phyloP scores from a whole-genome alignment of 208 protist species.

The Leishmania braziliensis region DNA sequence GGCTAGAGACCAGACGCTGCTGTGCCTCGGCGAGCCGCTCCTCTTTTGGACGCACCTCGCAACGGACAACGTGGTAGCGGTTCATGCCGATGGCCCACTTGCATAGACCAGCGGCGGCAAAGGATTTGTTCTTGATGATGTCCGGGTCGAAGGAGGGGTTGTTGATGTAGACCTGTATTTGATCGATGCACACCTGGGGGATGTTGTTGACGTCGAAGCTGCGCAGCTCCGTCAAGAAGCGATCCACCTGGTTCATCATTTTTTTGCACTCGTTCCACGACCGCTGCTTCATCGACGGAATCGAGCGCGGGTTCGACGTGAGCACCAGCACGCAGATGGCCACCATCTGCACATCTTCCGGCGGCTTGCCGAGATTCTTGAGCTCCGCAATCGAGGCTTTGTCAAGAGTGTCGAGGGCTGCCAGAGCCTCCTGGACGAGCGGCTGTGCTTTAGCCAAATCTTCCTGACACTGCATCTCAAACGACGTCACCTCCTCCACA shows the following conservation, averaged over 20 bases:
- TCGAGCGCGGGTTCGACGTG: conserved; percentile 89
- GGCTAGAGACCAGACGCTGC: conserved; percentile 87
- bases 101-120: conserved; percentile 97
- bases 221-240: conserved; percentile 94
- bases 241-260: conserved; percentile 96
- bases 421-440: conserved; percentile 93
- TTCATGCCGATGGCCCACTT: conserved; percentile 97
- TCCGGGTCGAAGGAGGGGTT: conserved; percentile 93
- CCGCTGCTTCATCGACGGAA: conserved; percentile 90
- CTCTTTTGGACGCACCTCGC: conserved; percentile 97
- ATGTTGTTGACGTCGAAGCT: conserved; percentile 97
- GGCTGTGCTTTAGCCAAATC: conserved; percentile 95
- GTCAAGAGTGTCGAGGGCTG: conserved; percentile 97
- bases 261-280: conserved; percentile 97
- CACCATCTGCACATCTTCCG: conserved; percentile 95
- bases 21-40: conserved; percentile 93
- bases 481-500: conserved; percentile 90
- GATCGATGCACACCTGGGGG: conserved; percentile 94
- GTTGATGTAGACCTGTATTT: conserved; percentile 93
- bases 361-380: conserved; percentile 97
- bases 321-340: conserved; percentile 96
- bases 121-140: conserved; percentile 93
- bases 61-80: conserved; percentile 96
- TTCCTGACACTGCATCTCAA: conserved; percentile 87
- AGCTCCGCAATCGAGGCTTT: conserved; percentile 97